Conservation (phyloP, 495 filamentous ascomycete genomes). For the Aspergillus cavernicola region DNA sequence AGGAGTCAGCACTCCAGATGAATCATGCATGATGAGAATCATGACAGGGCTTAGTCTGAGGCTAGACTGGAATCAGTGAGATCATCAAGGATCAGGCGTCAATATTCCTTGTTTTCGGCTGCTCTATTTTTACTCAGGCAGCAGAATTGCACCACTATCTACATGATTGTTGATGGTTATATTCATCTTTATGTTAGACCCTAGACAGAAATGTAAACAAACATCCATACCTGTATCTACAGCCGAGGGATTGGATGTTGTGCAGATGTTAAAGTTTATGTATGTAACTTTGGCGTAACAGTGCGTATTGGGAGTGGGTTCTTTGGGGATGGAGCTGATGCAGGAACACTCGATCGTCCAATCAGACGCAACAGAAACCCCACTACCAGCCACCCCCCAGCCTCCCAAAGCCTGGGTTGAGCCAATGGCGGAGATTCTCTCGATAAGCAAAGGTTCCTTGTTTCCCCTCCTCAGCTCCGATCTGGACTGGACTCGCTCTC, state of each 20-base stretch:
- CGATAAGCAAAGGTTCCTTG: not conserved
- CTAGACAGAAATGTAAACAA: no score
- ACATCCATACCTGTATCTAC: no score
- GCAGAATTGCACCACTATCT: not conserved
- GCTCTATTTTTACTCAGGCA: constrained; percentile 7
- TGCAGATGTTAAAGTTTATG: not conserved
- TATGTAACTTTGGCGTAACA: constrained; percentile 4
- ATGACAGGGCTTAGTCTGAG: constrained; percentile 7
- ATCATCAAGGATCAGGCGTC: constrained; percentile 4
- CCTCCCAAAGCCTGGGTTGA: constrained; percentile 6
- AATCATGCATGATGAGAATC: not conserved
- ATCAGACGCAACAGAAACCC: not conserved
- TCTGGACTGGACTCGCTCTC: not conserved
- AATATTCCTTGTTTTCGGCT: constrained; percentile 3
- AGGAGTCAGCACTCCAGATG: not conserved
- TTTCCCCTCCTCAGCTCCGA: constrained; percentile 1
- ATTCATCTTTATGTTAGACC: no score
- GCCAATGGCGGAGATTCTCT: constrained; percentile 4
- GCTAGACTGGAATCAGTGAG: not conserved
- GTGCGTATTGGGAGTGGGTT: not conserved
- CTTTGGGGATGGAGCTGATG: not conserved
- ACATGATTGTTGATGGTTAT: no score
- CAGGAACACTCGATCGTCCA: constrained; percentile 12
- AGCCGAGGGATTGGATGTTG: constrained; percentile 1
- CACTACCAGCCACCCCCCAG: constrained; percentile 15